Percentiles rank a stretch among this genome's conserved stretches.
phyloP scores from a whole-genome alignment of 2,329 filamentous ascomycete genomes.

The Fusarium domesticum region DNA sequence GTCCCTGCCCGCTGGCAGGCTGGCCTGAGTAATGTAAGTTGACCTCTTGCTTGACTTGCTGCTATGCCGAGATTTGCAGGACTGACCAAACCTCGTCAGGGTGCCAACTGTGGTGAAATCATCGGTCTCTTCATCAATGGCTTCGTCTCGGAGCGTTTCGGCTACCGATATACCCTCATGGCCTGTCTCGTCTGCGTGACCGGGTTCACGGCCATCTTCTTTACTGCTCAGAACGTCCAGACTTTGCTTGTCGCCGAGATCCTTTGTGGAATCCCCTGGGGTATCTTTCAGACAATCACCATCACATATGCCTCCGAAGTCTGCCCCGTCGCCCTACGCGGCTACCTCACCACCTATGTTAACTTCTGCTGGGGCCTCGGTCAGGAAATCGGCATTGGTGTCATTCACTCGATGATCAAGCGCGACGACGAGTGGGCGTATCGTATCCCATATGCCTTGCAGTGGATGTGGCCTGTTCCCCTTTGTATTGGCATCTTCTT shows the following conservation, averaged over 20 bases:
- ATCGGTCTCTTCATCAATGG: conserved; percentile 66
- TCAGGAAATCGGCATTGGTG: conserved; percentile 70
- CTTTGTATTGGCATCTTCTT: conserved; percentile 64
- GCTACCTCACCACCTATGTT: conserved; percentile 70
- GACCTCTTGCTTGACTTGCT: conserved; percentile 3
- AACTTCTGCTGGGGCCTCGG: conserved; percentile 78
- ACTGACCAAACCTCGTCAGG: conserved; percentile 27
- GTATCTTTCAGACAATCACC: conserved; percentile 57
- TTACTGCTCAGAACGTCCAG: conserved; percentile 59
- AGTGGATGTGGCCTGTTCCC: conserved; percentile 76
- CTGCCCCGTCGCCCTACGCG: conserved; percentile 68
- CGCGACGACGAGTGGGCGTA: conserved; percentile 67
- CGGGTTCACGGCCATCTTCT: conserved; percentile 61
- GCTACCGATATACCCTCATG: conserved; percentile 65
- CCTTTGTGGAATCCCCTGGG: conserved; percentile 61
- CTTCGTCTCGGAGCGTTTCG: conserved; percentile 62
- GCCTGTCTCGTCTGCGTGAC: conserved; percentile 51
- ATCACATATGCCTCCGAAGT: conserved; percentile 70
- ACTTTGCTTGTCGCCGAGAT: conserved; percentile 60
- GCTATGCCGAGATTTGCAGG: not conserved
- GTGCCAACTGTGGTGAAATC: conserved; percentile 60
- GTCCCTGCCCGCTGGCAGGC: conserved; percentile 62
- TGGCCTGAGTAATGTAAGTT: conserved; percentile 53
- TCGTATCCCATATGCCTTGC: conserved; percentile 67
- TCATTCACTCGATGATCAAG: conserved; percentile 65